Base-by-base conservation (phyloP, 1,284 basidiomycete genomes). In the Sanguinoderma infundibulare region DNA sequence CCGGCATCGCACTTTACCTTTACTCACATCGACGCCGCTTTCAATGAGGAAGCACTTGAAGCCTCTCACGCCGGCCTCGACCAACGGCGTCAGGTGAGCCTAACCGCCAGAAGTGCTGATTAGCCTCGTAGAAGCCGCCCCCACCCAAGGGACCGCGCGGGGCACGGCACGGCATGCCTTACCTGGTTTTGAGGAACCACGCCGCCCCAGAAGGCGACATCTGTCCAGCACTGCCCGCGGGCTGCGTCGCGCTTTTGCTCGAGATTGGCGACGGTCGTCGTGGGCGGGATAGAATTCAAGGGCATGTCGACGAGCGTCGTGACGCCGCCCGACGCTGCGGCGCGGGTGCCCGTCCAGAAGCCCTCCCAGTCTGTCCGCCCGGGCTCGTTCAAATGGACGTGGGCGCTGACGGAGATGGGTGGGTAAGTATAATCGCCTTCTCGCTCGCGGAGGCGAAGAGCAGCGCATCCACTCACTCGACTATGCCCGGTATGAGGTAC, bases 31-130 rank as follows among this genome's bases (percentile, higher is more conserved):
- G 15, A 98, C 94, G 36, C 96, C 95, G 69, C 94, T 96, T 65
- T 96, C 90, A 67, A 96, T 96, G 69, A 98, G 79, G 76, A 98
- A 98, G 73, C 95, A 97, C 74, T 98, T 98, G 83, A 98, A 98
- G 0, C 96, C 96, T 76, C 90, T 93, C 28, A 96, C 91, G 7
- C 96, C 95, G 39, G 84, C 84, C 30, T 85, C 74, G 15, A 95
- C 78, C 35, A 98, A 80, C 5, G 89, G 86, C 57, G 71, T 67
- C 47, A 96, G 81, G 69, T 94, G 81, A 55, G 77, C 72, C 91
- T 94, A 69, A 32, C 53, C 38, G 40, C 49, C 64, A 61, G 53
- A 34, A 57, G 17, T 46, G 32, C 49, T 68, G 42, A 66, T 57
- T 39, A 36, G 24, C 24, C 9, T 38, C 17, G 22, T 17, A 5